phyloP scores from a whole-genome alignment of 176 grass and related monocot genomes.

The Oropetium thomaeum region DNA sequence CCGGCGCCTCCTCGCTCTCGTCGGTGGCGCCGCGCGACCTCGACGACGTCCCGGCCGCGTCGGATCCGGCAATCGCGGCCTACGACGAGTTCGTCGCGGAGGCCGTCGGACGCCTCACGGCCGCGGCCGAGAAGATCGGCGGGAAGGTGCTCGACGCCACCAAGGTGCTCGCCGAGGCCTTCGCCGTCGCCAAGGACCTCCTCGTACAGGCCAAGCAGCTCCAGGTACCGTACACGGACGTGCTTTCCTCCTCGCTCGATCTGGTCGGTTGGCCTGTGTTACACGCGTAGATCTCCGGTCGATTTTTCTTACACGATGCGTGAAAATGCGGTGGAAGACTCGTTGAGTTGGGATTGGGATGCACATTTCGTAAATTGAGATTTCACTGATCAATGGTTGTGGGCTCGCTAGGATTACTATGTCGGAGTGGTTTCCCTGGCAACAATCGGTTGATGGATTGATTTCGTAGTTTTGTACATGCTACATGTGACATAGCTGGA shows the following conservation, averaged over 20 bases:
- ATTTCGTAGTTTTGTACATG: background rate
- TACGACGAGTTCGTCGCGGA: conserved; percentile 70
- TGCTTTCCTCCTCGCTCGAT: conserved; percentile 8
- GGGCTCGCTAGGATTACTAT: background rate
- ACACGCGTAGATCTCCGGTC: conserved; percentile 12
- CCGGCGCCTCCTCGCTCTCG: conserved; percentile 36
- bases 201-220: conserved; percentile 75
- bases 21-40: conserved; percentile 38
- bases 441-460: background rate
- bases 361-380: background rate
- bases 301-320: background rate
- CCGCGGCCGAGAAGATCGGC: conserved; percentile 81
- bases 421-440: background rate
- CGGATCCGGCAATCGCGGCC: conserved; percentile 79
- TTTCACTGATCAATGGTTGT: background rate
- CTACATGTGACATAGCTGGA: conserved; percentile 6
- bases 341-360: conserved; percentile 12
- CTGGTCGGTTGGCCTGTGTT: background rate
- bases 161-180: conserved; percentile 74
- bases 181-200: conserved; percentile 62
- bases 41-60: background rate
- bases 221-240: conserved; percentile 41
- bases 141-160: conserved; percentile 77
- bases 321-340: background rate
- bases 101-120: conserved; percentile 48